A percentile compares a stretch with the other conserved stretches of the same genome.
Evolutionary conservation across 2,329 filamentous ascomycete genomes (phyloP).

Genomic region (Eutypella sp.): DNA sequence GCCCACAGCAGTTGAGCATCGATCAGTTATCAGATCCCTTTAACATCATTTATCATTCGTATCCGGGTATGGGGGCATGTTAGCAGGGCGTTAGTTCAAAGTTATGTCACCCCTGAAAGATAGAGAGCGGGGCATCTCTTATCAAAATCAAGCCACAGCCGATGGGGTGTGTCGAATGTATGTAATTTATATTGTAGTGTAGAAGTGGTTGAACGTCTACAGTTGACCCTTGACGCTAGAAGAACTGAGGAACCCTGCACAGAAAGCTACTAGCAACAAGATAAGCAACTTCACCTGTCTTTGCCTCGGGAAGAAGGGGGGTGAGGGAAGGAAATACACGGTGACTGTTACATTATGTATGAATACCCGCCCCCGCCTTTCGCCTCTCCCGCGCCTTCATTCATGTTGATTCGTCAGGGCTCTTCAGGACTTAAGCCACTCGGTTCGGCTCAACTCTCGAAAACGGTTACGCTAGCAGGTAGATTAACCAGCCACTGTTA

Average conservation of each 20-base stretch:
- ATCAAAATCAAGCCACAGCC: too few species aligned
- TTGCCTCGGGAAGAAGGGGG: too few species aligned
- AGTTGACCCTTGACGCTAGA: slow-evolving; percentile 24
- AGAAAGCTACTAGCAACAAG: slow-evolving; percentile 20
- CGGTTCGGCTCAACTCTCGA: neutral
- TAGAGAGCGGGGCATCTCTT: neutral
- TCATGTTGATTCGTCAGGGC: neutral
- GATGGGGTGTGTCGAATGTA: too few species aligned
- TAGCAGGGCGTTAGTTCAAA: too few species aligned
- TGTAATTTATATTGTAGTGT: too few species aligned
- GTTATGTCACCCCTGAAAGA: too few species aligned
- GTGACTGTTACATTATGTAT: neutral
- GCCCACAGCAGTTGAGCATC: too few species aligned
- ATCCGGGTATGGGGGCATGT: too few species aligned
- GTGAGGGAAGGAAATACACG: neutral
- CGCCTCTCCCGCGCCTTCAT: neutral
- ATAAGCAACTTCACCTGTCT: slow-evolving; percentile 1
- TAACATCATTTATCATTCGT: too few species aligned
- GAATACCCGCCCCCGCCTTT: neutral
- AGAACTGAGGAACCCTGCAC: slow-evolving; percentile 31
- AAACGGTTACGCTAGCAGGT: neutral
- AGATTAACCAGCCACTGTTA: neutral
- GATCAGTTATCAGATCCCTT: neutral
- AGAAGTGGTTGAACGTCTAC: too few species aligned
- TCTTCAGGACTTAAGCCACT: neutral